These are phyloP conservation scores for Pulicaria dysenterica DNA, from an alignment of 129 eudicot species.

Conservation along the genomic window DNA sequence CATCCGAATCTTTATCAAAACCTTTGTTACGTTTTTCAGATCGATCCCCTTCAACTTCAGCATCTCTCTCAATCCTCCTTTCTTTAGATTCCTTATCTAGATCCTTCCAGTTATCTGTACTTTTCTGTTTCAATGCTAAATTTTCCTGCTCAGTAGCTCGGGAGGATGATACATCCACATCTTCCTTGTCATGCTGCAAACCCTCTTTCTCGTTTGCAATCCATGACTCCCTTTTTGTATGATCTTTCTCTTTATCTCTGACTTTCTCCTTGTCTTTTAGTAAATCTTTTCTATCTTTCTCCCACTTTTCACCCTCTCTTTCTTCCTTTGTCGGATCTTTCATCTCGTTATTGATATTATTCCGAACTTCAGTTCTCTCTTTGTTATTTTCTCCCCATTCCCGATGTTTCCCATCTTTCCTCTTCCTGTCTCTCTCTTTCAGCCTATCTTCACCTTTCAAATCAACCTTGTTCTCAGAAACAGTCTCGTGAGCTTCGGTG, in stretches of 20 bases:
- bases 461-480: constrained; percentile 76
- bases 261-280: constrained; percentile 65
- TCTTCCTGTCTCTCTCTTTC: constrained; percentile 83
- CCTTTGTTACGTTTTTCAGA: constrained; percentile 64
- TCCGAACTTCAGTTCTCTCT: constrained; percentile 65
- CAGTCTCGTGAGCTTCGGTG: constrained; percentile 66
- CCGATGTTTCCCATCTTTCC: constrained; percentile 82
- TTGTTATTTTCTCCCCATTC: constrained; percentile 80
- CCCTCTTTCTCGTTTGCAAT: constrained; percentile 62
- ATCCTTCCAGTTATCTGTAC: constrained; percentile 56
- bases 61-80: constrained; percentile 73
- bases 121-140: constrained; percentile 55
- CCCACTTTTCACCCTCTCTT: constrained; percentile 71
- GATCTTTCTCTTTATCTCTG: constrained; percentile 67
- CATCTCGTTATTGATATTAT: constrained; percentile 48
- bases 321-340: constrained; percentile 67
- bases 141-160: constrained; percentile 58
- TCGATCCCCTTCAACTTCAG: constrained; percentile 71
- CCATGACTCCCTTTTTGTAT: constrained; percentile 55
- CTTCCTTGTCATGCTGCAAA: constrained; percentile 56
- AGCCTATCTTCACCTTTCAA: constrained; percentile 58
- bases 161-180: constrained; percentile 44
- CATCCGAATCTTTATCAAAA: constrained; percentile 83
- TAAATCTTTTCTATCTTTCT: constrained; percentile 64
- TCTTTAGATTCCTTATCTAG: constrained; percentile 66